Percentiles rank a stretch among this genome's conserved stretches.
Conservation (phyloP, 768 basidiomycete genomes). For the Phlebiopsis gigantea region DNA sequence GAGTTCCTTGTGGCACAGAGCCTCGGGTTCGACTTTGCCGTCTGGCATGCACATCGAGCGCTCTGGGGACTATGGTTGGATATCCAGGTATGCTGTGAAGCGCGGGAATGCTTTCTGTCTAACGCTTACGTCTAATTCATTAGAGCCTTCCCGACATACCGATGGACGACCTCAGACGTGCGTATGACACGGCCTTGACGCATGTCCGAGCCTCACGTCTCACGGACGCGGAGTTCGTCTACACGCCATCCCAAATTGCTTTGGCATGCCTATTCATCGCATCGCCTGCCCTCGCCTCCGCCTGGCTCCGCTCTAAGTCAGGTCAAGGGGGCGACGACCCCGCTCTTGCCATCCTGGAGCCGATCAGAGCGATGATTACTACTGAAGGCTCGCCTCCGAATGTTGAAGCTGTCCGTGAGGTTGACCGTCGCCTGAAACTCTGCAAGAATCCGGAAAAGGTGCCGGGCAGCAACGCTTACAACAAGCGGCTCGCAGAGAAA, state of each 20-base stretch:
- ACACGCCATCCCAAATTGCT: slow-evolving; percentile 91
- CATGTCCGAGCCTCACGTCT: slow-evolving; percentile 76
- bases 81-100: slow-evolving; percentile 55
- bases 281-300: slow-evolving; percentile 49
- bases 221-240: slow-evolving; percentile 89
- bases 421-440: slow-evolving; percentile 78
- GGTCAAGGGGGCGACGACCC: slow-evolving; percentile 22
- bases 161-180: slow-evolving; percentile 41
- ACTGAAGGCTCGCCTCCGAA: slow-evolving; percentile 58
- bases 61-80: slow-evolving; percentile 88
- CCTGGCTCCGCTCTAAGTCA: slow-evolving; percentile 53
- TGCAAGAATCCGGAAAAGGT: slow-evolving; percentile 98
- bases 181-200: slow-evolving; percentile 62
- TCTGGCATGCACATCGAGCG: slow-evolving; percentile 88
- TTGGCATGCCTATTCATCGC: slow-evolving; percentile 71
- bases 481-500: slow-evolving; percentile 65
- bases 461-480: slow-evolving; percentile 79
- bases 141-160: slow-evolving; percentile 56
- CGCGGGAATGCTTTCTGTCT: slow-evolving; percentile 9
- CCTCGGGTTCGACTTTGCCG: slow-evolving; percentile 88
- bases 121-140: neutral
- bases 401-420: slow-evolving; percentile 79
- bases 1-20: slow-evolving; percentile 97
- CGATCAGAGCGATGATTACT: slow-evolving; percentile 53
- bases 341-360: slow-evolving; percentile 37